These are phyloP conservation scores for Torulaspora delbrueckii DNA, from an alignment of 805 yeast genomes.

Conservation along the genomic window DNA sequence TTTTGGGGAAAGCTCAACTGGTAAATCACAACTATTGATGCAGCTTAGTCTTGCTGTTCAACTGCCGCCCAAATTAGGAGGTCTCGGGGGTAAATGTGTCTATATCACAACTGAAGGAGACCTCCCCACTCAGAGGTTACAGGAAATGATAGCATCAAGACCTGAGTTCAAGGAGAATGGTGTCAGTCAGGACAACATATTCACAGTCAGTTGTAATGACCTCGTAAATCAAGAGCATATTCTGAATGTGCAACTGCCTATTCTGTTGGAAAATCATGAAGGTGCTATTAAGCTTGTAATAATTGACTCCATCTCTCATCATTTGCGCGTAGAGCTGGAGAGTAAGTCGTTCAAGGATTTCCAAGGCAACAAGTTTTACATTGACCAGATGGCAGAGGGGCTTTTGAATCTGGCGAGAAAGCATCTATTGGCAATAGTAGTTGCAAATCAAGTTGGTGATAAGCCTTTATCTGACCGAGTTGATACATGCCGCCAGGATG, in stretches of 20 bases:
- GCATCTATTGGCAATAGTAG: slow-evolving; percentile 54
- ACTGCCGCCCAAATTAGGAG: slow-evolving; percentile 43
- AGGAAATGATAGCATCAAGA: slow-evolving; percentile 41
- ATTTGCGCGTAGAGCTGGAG: slow-evolving; percentile 58
- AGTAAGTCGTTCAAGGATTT: slow-evolving; percentile 37
- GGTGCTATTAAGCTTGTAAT: slow-evolving; percentile 51
- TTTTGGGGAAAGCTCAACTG: slow-evolving; percentile 79
- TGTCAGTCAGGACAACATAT: slow-evolving; percentile 41
- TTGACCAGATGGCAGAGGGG: slow-evolving; percentile 42
- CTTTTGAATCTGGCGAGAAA: slow-evolving; percentile 47
- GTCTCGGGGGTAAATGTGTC: slow-evolving; percentile 50
- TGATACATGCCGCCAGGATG: slow-evolving; percentile 15
- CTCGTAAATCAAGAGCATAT: slow-evolving; percentile 72
- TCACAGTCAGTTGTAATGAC: slow-evolving; percentile 57
- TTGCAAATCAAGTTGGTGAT: slow-evolving; percentile 79
- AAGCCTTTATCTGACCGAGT: slow-evolving; percentile 29
- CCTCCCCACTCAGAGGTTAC: slow-evolving; percentile 59
- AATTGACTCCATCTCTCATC: slow-evolving; percentile 82
- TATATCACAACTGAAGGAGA: slow-evolving; percentile 75
- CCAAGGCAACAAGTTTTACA: slow-evolving; percentile 40
- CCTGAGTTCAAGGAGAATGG: slow-evolving; percentile 32
- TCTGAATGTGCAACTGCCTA: slow-evolving; percentile 62
- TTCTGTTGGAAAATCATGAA: slow-evolving; percentile 39
- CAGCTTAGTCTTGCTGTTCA: slow-evolving; percentile 62
- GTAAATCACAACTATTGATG: slow-evolving; percentile 76